A percentile compares a stretch with the other conserved stretches of the same genome.
Conservation (phyloP, 1,139 yeast genomes). For the Debaryomyces singareniensis region DNA sequence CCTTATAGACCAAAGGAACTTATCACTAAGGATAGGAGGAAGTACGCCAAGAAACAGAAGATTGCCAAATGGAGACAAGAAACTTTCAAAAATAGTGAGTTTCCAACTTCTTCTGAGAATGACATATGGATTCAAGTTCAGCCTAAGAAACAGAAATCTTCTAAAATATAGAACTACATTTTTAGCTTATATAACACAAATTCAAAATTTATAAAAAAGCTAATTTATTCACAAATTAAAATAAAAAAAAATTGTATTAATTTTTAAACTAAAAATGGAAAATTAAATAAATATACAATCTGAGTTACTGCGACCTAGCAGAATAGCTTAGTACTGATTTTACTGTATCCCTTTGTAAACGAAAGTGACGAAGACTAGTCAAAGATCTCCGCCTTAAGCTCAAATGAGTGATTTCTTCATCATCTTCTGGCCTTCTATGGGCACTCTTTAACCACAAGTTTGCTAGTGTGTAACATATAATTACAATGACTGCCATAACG, state of each 20-base stretch:
- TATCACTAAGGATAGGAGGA: conserved; percentile 72
- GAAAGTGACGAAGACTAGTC: conserved; percentile 39
- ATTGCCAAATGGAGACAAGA: conserved; percentile 86
- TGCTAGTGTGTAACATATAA: conserved; percentile 8
- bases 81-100: conserved; percentile 62
- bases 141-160: conserved; percentile 4
- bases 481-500: conserved; percentile 11
- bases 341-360: conserved; percentile 24
- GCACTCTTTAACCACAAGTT: conserved; percentile 10
- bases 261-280: no score
- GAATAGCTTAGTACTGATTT: conserved; percentile 37
- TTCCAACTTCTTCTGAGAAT: conserved; percentile 28
- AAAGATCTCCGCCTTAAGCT: no score
- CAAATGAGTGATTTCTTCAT: no score
- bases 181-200: no score
- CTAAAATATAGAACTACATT: conserved; percentile 1
- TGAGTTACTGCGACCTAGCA: no score
- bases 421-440: no score
- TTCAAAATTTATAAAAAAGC: no score
- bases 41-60: conserved; percentile 76
- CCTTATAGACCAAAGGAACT: conserved; percentile 80
- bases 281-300: no score
- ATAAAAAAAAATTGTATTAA: no score
- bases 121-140: conserved; percentile 35
- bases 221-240: no score